Conservation (phyloP, 177 flowering plant genomes). For the Vitis hybrid region DNA sequence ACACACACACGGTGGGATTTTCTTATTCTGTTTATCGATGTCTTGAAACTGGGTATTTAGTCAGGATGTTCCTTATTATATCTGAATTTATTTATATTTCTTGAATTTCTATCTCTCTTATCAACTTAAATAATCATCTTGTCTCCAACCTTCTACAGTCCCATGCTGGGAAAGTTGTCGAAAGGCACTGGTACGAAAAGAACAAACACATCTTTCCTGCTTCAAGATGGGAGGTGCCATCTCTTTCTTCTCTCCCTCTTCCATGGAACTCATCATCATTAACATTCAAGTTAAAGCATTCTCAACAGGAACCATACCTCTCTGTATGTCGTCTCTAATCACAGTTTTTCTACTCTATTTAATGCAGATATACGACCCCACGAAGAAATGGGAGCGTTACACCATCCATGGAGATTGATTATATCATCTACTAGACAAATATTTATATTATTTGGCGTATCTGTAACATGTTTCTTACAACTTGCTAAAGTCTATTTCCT, state of each 20-base stretch:
- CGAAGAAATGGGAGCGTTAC: slow-evolving; percentile 96
- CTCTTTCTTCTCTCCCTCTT: slow-evolving; percentile 21
- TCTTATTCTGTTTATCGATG: background rate
- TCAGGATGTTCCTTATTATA: background rate
- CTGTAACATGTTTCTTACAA: background rate
- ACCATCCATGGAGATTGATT: slow-evolving; percentile 91
- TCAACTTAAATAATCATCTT: background rate
- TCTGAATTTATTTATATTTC: background rate
- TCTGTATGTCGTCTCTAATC: background rate
- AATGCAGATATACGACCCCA: slow-evolving; percentile 87
- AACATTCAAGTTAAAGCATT: too few relatives aligned
- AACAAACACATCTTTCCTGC: slow-evolving; percentile 99
- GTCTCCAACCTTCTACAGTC: slow-evolving; percentile 52
- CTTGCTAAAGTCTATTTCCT: background rate
- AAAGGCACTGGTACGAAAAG: slow-evolving; percentile 99
- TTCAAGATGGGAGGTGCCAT: slow-evolving; percentile 95
- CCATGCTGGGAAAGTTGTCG: slow-evolving; percentile 99
- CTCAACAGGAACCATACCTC: too few relatives aligned
- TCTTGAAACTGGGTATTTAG: background rate
- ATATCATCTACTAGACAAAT: background rate
- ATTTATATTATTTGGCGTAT: background rate
- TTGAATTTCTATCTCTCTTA: background rate
- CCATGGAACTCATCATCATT: too few relatives aligned
- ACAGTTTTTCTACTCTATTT: background rate
- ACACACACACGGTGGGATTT: too few relatives aligned